Base-by-base conservation (phyloP, 768 basidiomycete species). In the Tremella mesenterica region DNA sequence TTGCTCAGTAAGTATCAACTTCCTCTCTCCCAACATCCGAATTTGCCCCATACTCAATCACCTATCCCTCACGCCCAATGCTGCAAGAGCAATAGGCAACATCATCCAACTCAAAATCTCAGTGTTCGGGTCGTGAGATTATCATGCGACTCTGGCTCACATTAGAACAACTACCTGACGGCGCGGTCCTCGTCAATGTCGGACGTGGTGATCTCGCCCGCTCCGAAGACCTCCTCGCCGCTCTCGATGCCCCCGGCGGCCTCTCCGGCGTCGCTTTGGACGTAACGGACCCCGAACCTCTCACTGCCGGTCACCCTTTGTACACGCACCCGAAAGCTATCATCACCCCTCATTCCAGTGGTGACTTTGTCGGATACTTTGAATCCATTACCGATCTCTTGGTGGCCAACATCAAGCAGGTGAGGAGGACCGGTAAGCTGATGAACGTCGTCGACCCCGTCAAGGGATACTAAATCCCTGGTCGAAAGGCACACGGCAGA, bases 291-390 rank as follows among this genome's bases (percentile, higher is more conserved):
- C 74, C 75, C 4, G 75, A 65, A 31, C 60, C 63, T 8, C 48
- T 65, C 23, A 48, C 60, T n/a, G 45, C 44, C 30, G 53, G 53
- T n/a, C 60, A 65, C 45, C 49, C 63, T 10, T 53, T 61, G 13
- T 55, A 57, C 28, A 57, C 60, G 21, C 63, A 61, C 45, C 48
- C 52, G 3, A 26, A 27, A 8, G 60, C 51, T 0, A 59, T 65
- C 38, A 53, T 75, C 46, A 75, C 74, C 0, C 72, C 72, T 2
- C 74, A 75, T 53, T 66, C 67, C 20, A 58, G 61, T 21, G 73
- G 74, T 8, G 56, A 61, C 30, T 63, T 71, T 7, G 64, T 62
- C 27, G 48, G 52, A n/a, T 70, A 75, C 53, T 56, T 56, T 31
- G 64, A 65, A 20, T 43, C 53, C 18, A 63, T 64, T 3, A 58